phyloP scores from a whole-genome alignment of 2,329 filamentous ascomycete genomes.

The Aspergillus tubingensis region DNA sequence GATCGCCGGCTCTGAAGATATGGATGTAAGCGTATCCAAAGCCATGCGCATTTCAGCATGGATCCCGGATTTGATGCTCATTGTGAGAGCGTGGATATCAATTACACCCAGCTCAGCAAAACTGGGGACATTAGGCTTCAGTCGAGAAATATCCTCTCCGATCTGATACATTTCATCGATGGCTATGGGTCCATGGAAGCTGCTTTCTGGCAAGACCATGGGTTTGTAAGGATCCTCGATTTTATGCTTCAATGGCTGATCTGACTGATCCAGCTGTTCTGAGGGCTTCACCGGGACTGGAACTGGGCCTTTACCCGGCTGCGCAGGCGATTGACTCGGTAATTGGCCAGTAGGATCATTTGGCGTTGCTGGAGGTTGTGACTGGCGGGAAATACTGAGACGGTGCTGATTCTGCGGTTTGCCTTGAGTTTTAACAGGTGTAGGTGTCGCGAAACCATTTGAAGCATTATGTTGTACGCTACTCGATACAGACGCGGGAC shows the following conservation, averaged over 20 bases:
- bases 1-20: slow-evolving; percentile 66
- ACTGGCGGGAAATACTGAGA: slow-evolving; percentile 35
- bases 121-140: slow-evolving; percentile 73
- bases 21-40: slow-evolving; percentile 75
- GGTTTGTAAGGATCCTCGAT: slow-evolving; percentile 51
- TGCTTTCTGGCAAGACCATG: slow-evolving; percentile 50
- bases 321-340: slow-evolving; percentile 31
- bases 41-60: slow-evolving; percentile 87
- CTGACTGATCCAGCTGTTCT: slow-evolving; percentile 33
- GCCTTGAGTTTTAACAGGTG: slow-evolving; percentile 35
- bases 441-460: slow-evolving; percentile 45
- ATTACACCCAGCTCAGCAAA: slow-evolving; percentile 81
- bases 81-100: slow-evolving; percentile 85
- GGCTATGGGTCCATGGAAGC: slow-evolving; percentile 71
- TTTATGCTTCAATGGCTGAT: slow-evolving; percentile 39
- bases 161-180: slow-evolving; percentile 65
- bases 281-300: slow-evolving; percentile 32
- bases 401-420: slow-evolving; percentile 37
- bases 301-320: slow-evolving; percentile 29
- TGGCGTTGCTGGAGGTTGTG: slow-evolving; percentile 34
- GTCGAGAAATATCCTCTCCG: slow-evolving; percentile 65
- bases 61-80: slow-evolving; percentile 86
- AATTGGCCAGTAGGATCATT: slow-evolving; percentile 32
- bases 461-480: slow-evolving; percentile 33
- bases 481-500: slow-evolving; percentile 31